These are phyloP conservation scores for Rhododendron vialii DNA, from an alignment of 148 eudicot species.

Conservation along the genomic window DNA sequence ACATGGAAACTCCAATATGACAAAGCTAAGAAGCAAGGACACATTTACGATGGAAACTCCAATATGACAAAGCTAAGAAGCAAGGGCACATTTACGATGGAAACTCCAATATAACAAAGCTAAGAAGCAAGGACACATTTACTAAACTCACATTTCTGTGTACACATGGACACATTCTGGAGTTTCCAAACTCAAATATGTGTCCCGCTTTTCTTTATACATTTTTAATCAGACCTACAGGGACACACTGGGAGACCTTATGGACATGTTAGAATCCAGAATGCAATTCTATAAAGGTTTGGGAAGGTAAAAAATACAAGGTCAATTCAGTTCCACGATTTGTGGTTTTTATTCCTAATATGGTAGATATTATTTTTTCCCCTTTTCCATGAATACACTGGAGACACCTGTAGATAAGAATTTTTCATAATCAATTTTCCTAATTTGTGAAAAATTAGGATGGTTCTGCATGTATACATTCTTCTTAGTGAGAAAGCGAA, in stretches of 20 bases:
- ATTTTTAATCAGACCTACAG: background rate
- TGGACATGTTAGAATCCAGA: background rate
- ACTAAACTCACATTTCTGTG: background rate
- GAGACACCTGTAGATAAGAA: background rate
- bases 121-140: background rate
- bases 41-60: background rate
- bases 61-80: background rate
- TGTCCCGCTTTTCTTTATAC: background rate
- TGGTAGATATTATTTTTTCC: background rate
- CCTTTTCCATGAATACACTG: background rate
- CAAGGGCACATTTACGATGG: background rate
- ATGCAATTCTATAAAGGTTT: background rate
- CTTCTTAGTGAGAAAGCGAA: background rate
- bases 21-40: conserved; percentile 2
- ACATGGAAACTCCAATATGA: background rate
- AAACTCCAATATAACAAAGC: background rate
- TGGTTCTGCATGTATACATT: background rate
- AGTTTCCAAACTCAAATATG: background rate
- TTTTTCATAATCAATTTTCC: background rate
- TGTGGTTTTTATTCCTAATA: background rate
- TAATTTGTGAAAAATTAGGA: background rate
- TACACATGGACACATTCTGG: background rate
- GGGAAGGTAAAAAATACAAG: background rate
- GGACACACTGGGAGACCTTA: background rate
- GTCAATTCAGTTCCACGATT: background rate